A percentile compares a stretch with the other conserved stretches of the same genome.
Conservation (phyloP, 1,284 basidiomycete genomes). For the Tylopilus sp. region DNA sequence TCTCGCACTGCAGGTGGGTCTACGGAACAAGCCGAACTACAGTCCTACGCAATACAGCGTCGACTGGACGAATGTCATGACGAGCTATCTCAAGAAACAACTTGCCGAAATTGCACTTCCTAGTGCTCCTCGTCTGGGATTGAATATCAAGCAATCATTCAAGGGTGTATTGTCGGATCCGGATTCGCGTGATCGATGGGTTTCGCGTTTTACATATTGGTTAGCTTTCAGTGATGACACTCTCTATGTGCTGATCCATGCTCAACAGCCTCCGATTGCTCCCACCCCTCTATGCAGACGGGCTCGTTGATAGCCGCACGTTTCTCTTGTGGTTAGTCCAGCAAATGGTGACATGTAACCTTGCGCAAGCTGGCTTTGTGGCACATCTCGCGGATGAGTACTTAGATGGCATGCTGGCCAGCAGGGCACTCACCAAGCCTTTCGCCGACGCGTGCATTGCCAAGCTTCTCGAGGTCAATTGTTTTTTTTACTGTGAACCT, state of each 20-base stretch:
- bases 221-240: conserved; percentile 34
- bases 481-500: background rate
- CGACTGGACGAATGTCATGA: conserved; percentile 86
- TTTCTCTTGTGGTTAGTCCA: conserved; percentile 84
- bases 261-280: conserved; percentile 62
- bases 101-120: conserved; percentile 80
- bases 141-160: conserved; percentile 76
- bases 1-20: conserved; percentile 47
- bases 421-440: conserved; percentile 59
- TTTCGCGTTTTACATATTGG: conserved; percentile 78
- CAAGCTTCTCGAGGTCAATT: conserved; percentile 64
- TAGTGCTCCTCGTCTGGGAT: conserved; percentile 63
- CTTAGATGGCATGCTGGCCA: conserved; percentile 64
- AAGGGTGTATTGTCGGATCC: conserved; percentile 69
- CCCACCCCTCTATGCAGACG: conserved; percentile 73
- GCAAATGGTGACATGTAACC: conserved; percentile 69
- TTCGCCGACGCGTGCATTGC: conserved; percentile 63
- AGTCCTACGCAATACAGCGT: conserved; percentile 80
- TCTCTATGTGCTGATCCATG: conserved; percentile 8
- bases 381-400: conserved; percentile 76
- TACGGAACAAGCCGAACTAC: conserved; percentile 67
- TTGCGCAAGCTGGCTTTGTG: conserved; percentile 82
- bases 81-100: conserved; percentile 87
- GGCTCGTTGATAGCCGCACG: conserved; percentile 75
- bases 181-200: conserved; percentile 71